Evolutionary conservation across 2,329 filamentous ascomycete species (phyloP).

Genomic region (Claviceps digitariae): DNA sequence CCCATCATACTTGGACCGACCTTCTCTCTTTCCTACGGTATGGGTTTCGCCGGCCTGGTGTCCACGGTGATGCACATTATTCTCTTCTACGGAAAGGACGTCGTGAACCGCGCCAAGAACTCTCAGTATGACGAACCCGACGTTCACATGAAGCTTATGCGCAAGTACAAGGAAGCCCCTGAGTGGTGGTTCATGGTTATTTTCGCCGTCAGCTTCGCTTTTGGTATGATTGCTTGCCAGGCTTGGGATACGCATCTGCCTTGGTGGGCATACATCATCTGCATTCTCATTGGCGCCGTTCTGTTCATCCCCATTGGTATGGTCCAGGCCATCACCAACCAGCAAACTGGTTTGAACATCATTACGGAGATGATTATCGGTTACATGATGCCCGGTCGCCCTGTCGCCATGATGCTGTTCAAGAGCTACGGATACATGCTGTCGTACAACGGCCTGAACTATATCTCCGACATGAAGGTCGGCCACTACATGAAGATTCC

Average conservation of each 20-base stretch:
- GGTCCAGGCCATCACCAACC: slow-evolving; percentile 35
- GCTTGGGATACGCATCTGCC: slow-evolving; percentile 27
- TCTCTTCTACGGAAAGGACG: slow-evolving; percentile 38
- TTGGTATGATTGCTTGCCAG: slow-evolving; percentile 26
- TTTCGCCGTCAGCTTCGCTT: slow-evolving; percentile 34
- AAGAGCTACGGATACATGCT: slow-evolving; percentile 34
- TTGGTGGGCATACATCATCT: slow-evolving; percentile 29
- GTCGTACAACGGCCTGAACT: slow-evolving; percentile 31
- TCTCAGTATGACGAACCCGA: slow-evolving; percentile 30
- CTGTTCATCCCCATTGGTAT: slow-evolving; percentile 31
- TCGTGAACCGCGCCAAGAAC: slow-evolving; percentile 21
- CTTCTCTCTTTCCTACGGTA: slow-evolving; percentile 40
- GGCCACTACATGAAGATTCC: slow-evolving; percentile 41
- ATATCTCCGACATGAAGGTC: slow-evolving; percentile 36
- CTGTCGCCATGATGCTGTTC: slow-evolving; percentile 37
- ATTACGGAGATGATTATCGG: slow-evolving; percentile 35
- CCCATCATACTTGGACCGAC: slow-evolving; percentile 40
- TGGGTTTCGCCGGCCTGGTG: slow-evolving; percentile 42
- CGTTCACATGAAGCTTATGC: slow-evolving; percentile 41
- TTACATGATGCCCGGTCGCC: slow-evolving; percentile 33
- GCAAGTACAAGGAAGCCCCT: slow-evolving; percentile 39
- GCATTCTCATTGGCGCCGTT: slow-evolving; percentile 25
- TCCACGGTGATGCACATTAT: slow-evolving; percentile 37
- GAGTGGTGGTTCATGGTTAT: slow-evolving; percentile 42
- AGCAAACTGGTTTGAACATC: slow-evolving; percentile 33